These are phyloP conservation scores for Aspergillus unguis DNA, from an alignment of 2,329 filamentous ascomycete genomes.

Conservation along the genomic window DNA sequence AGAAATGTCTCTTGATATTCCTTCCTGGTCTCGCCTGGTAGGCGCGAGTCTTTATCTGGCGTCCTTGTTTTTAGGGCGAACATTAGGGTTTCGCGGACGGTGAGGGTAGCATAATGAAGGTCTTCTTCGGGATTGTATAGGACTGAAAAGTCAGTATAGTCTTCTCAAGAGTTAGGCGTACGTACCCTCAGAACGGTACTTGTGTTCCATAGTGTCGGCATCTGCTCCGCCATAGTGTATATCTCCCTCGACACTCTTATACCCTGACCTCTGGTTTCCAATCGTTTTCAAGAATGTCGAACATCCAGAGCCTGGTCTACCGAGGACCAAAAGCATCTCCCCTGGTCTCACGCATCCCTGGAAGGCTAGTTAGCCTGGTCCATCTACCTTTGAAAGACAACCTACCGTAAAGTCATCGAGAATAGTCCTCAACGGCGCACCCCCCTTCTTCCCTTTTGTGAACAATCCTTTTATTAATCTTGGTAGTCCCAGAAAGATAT, in stretches of 20 bases:
- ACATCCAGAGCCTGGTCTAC: constrained; percentile 52
- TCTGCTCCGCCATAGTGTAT: constrained; percentile 56
- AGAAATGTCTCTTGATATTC: constrained; percentile 63
- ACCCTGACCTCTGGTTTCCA: constrained; percentile 63
- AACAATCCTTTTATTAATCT: constrained; percentile 48
- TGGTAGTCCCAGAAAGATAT: constrained; percentile 52
- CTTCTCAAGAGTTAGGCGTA: not conserved
- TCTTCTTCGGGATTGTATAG: constrained; percentile 77
- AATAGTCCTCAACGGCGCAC: constrained; percentile 59
- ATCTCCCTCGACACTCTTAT: constrained; percentile 56
- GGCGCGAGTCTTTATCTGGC: constrained; percentile 58
- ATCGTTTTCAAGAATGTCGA: constrained; percentile 84
- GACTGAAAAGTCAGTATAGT: constrained; percentile 32
- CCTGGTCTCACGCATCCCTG: constrained; percentile 42
- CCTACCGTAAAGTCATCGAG: constrained; percentile 58
- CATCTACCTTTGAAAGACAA: not conserved
- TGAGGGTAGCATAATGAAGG: constrained; percentile 73
- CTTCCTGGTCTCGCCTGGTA: constrained; percentile 59
- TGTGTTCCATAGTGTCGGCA: constrained; percentile 50
- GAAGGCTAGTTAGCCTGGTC: not conserved
- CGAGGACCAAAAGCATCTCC: constrained; percentile 41
- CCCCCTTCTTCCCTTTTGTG: constrained; percentile 30
- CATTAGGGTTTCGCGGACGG: constrained; percentile 68
- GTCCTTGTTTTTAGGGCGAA: constrained; percentile 70
- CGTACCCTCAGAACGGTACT: constrained; percentile 44